A percentile compares a stretch with the other conserved stretches of the same genome.
Evolutionary conservation across 176 grass and related monocot species (phyloP).

Genomic region (Carex parvula): DNA sequence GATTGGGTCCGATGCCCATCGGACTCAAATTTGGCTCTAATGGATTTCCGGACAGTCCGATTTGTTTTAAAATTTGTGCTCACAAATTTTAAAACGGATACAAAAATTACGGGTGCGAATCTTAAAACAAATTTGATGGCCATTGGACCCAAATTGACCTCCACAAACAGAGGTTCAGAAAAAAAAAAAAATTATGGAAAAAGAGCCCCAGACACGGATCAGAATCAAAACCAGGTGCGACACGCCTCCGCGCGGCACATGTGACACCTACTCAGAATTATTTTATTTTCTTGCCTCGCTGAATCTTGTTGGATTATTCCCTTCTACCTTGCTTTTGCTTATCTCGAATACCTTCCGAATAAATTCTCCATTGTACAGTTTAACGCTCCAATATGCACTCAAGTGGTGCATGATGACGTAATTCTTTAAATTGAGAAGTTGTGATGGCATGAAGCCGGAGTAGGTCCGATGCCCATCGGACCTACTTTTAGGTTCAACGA

Average conservation of each 20-base stretch:
- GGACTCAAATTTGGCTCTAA: too few species aligned
- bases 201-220: too few species aligned
- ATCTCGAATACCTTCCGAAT: neutral
- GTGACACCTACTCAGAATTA: neutral
- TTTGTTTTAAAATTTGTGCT: too few species aligned
- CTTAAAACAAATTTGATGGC: too few species aligned
- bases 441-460: neutral
- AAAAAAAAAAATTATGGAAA: neutral
- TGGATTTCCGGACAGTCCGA: too few species aligned
- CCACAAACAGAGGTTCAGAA: neutral
- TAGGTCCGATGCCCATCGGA: too few species aligned
- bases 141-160: too few species aligned
- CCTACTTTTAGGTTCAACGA: too few species aligned
- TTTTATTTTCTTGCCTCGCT: neutral
- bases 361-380: neutral
- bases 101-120: too few species aligned
- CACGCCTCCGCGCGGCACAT: neutral
- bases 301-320: neutral
- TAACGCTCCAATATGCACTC: neutral
- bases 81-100: too few species aligned
- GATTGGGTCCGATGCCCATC: too few species aligned
- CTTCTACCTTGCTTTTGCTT: neutral
- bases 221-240: neutral
- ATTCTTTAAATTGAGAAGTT: neutral
- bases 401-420: too few species aligned